Base-by-base conservation (phyloP, 768 basidiomycete species). In the Boletus speciosus region DNA sequence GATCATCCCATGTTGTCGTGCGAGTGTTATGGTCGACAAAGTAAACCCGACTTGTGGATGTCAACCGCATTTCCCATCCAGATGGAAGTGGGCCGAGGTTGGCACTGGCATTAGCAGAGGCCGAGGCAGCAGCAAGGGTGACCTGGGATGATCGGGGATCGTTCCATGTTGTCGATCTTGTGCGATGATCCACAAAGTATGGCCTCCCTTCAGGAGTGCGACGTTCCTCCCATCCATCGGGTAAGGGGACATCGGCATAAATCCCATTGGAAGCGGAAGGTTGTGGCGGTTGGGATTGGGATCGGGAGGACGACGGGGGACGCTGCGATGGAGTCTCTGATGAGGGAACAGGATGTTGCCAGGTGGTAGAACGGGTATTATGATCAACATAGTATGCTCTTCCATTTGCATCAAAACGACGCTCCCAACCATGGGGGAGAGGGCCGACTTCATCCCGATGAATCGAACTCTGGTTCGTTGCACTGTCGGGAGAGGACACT, bases 51-150 rank as follows among this genome's bases (percentile, higher is more conserved):
- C 81, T 81, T 0, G 88, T 92, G 1, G 86, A 85, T 1, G 93
- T 94, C 49, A 95, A 71, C 19, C 93, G 81, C 93, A 95, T 95
- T 73, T 96, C 93, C 93, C 93, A 96, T 55, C 93, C 93, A 42
- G 86, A 88, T 6, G 93, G 93, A 36, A 96, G 77, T 7, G 89
- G 84, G 0, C 93, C 93, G 16, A 93, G 81, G 59, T 86, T 76
- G 57, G 84, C 71, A 52, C 75, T 81, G 61, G 82, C 70, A 51
- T 78, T 62, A 68, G 74, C 55, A 65, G 74, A 60, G 63, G 75
- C 54, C 61, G 66, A 73, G 51, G 76, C 77, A 25, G 81, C 66
- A 15, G 76, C 61, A 63, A 81, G 62, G 55, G 80, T 74, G 60
- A 81, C 63, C 56, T 82, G 65, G 60, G 80, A 61, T 61, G 74